These are phyloP conservation scores for Tephrocybe sp. DNA, from an alignment of 768 basidiomycete species.

Conservation along the genomic window DNA sequence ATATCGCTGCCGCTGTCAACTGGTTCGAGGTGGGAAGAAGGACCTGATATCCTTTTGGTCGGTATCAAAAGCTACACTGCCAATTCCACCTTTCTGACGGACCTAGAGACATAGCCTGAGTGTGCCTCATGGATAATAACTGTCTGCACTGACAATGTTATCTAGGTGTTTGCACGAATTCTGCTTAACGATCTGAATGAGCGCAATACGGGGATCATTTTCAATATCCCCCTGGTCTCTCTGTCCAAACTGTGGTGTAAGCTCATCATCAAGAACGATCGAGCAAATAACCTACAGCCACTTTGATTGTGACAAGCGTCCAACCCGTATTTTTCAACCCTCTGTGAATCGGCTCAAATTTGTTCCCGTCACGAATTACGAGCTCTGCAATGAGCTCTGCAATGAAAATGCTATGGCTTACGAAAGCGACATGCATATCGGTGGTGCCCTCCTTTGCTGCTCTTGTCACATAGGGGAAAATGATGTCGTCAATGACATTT, in stretches of 20 bases:
- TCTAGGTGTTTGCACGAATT: slow-evolving; percentile 58
- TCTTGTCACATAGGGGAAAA: slow-evolving; percentile 55
- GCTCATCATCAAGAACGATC: not conserved
- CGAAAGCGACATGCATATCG: slow-evolving; percentile 56
- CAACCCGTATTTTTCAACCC: slow-evolving; percentile 72
- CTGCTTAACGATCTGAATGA: slow-evolving; percentile 48
- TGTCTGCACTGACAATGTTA: slow-evolving; percentile 45
- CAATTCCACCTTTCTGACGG: slow-evolving; percentile 78
- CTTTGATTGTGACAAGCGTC: slow-evolving; percentile 52
- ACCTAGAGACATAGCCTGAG: slow-evolving; percentile 18
- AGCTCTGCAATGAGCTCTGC: slow-evolving; percentile 56
- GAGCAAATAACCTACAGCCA: slow-evolving; percentile 27
- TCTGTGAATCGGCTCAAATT: slow-evolving; percentile 25
- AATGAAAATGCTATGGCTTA: slow-evolving; percentile 78
- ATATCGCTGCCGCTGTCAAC: too few species aligned
- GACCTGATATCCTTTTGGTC: slow-evolving; percentile 73
- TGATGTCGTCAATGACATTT: slow-evolving; percentile 45
- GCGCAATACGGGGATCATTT: slow-evolving; percentile 27
- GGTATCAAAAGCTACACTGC: slow-evolving; percentile 68
- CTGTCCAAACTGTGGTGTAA: slow-evolving; percentile 18
- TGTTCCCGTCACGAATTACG: slow-evolving; percentile 35
- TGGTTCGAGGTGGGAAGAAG: slow-evolving; percentile 48
- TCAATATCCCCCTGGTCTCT: slow-evolving; percentile 16
- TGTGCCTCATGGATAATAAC: not conserved
- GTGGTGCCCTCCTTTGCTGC: slow-evolving; percentile 35